A percentile compares a stretch with the other conserved stretches of the same genome.
Evolutionary conservation across 345 rosid species (phyloP).

Genomic region (Lumnitzera racemosa): DNA sequence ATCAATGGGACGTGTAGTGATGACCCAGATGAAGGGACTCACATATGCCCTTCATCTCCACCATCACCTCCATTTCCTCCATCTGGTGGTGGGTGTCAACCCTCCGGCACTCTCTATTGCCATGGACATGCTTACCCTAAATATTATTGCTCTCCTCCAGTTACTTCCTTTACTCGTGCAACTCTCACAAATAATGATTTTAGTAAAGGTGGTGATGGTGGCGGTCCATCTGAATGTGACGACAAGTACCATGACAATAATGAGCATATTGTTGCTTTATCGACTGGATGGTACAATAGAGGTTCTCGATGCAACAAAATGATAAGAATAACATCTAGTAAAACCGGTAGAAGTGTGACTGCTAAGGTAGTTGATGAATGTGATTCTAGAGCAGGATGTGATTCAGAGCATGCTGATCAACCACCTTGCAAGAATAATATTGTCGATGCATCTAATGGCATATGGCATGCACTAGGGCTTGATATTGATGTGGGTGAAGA

Average conservation of each 20-base stretch:
- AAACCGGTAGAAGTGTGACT: conserved; percentile 11
- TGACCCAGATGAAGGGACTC: conserved; percentile 13
- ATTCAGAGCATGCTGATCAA: conserved; percentile 22
- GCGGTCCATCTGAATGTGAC: conserved; percentile 24
- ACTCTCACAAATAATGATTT: conserved; percentile 13
- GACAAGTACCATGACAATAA: conserved; percentile 11
- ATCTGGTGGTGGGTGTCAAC: conserved; percentile 6
- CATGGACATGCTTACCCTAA: not conserved
- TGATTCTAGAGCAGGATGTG: conserved; percentile 24
- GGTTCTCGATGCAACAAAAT: conserved; percentile 24
- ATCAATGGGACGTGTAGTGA: conserved; percentile 26
- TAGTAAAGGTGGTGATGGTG: conserved; percentile 26
- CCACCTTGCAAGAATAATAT: conserved; percentile 29
- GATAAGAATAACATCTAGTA: conserved; percentile 18
- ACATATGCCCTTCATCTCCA: too few species aligned
- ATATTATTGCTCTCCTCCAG: conserved; percentile 26
- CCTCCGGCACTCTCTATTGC: conserved; percentile 17
- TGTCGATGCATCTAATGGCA: conserved; percentile 34
- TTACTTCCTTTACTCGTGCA: conserved; percentile 18
- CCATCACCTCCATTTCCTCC: not conserved
- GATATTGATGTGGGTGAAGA: not conserved
- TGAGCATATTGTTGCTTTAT: conserved; percentile 18
- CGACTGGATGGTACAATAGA: not conserved
- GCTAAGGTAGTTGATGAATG: conserved; percentile 40
- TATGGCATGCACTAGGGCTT: conserved; percentile 30